Evolutionary conservation across 208 protist species (phyloP).

Genomic region (Trypanosoma theileri): DNA sequence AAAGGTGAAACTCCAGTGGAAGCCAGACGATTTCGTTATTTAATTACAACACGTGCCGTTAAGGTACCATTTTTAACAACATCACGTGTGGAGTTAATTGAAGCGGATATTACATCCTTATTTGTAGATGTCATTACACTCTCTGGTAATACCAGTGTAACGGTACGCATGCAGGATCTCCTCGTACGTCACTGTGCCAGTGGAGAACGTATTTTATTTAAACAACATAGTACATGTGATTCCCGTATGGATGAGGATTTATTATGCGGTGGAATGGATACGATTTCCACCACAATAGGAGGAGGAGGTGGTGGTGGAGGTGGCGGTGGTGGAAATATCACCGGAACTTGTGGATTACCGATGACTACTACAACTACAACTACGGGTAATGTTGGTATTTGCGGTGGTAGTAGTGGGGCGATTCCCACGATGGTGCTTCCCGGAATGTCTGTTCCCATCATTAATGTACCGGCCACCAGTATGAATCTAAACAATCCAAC

Average conservation of each 20-base stretch:
- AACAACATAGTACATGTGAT: conserved; percentile 20
- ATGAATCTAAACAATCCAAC: no score
- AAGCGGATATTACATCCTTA: conserved; percentile 65
- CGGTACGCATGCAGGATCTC: conserved; percentile 66
- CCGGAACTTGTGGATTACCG: background rate
- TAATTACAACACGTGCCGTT: conserved; percentile 67
- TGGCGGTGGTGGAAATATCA: background rate
- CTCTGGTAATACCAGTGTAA: conserved; percentile 37
- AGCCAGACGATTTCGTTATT: conserved; percentile 45
- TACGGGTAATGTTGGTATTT: background rate
- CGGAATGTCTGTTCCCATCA: no score
- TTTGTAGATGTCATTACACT: conserved; percentile 57
- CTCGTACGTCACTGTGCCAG: conserved; percentile 58
- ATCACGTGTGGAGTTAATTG: conserved; percentile 50
- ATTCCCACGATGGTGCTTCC: no score
- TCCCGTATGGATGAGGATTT: background rate
- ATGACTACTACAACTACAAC: background rate
- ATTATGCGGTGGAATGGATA: background rate
- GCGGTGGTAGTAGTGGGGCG: background rate
- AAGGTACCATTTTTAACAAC: conserved; percentile 74
- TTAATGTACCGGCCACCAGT: background rate
- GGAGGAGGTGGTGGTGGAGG: background rate
- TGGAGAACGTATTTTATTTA: conserved; percentile 58
- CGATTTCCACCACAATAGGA: background rate
- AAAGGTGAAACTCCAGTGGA: background rate